Evolutionary conservation across 2,329 filamentous ascomycete genomes (phyloP).

Genomic region (Alternaria panax): DNA sequence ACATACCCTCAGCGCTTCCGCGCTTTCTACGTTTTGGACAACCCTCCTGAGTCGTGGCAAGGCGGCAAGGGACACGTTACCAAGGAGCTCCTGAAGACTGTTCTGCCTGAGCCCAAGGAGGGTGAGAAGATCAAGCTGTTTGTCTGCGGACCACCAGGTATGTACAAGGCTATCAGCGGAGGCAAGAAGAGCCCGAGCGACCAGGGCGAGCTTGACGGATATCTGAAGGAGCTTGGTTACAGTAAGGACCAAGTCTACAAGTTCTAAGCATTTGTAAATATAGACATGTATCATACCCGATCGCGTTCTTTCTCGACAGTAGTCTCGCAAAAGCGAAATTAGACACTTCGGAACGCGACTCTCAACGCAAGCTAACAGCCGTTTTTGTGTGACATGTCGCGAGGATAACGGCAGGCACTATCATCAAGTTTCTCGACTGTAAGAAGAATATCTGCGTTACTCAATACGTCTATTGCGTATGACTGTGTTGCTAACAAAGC

Average conservation of each 20-base stretch:
- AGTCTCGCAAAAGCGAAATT: not conserved
- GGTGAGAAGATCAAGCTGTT: slow-evolving; percentile 92
- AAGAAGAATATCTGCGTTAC: not conserved
- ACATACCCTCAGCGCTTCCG: slow-evolving; percentile 94
- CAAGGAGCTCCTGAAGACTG: slow-evolving; percentile 93
- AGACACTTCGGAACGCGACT: not conserved
- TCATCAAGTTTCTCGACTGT: not conserved
- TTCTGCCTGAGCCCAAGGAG: slow-evolving; percentile 88
- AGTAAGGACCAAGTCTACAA: slow-evolving; percentile 93
- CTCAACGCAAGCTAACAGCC: not conserved
- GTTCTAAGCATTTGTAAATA: slow-evolving; percentile 43
- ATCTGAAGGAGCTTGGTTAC: slow-evolving; percentile 85
- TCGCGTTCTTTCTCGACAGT: slow-evolving; percentile 16
- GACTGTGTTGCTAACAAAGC: not conserved
- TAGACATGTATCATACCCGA: slow-evolving; percentile 32
- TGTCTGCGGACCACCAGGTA: slow-evolving; percentile 87
- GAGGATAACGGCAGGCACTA: not conserved
- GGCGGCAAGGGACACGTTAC: slow-evolving; percentile 81
- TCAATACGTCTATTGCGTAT: not conserved
- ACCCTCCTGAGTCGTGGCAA: slow-evolving; percentile 78
- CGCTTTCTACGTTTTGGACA: slow-evolving; percentile 92
- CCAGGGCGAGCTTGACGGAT: slow-evolving; percentile 86
- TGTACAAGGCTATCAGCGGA: slow-evolving; percentile 94
- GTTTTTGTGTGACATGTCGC: not conserved
- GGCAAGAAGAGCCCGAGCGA: slow-evolving; percentile 90